phyloP scores from a whole-genome alignment of 202 grass and related monocot genomes.

The Hordeum pubiflorum region DNA sequence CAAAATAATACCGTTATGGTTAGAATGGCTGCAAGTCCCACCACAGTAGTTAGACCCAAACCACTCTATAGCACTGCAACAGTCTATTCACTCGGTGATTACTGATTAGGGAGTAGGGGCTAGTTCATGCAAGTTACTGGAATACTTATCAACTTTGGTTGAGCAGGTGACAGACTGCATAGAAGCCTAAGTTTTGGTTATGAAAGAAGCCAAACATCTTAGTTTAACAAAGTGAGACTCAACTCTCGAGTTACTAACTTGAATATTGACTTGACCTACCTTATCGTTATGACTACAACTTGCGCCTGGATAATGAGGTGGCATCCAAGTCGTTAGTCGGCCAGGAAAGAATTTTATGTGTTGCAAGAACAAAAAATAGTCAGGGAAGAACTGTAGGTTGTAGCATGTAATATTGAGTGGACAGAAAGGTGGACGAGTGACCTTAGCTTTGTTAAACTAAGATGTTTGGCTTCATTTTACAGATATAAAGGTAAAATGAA shows the following conservation, averaged over 20 bases:
- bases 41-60: not conserved
- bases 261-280: not conserved
- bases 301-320: conserved; percentile 14
- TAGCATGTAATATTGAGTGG: not conserved
- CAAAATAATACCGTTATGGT: not conserved
- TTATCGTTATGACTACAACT: not conserved
- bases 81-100: not conserved
- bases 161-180: not conserved
- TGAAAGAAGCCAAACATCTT: not conserved
- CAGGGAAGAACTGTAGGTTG: not conserved
- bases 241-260: conserved; percentile 2
- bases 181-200: not conserved
- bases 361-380: not conserved
- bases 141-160: not conserved
- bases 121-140: not conserved
- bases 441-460: too few species aligned
- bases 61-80: not conserved
- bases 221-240: not conserved
- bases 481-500: not conserved
- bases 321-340: not conserved
- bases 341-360: conserved; percentile 5
- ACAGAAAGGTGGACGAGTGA: not conserved
- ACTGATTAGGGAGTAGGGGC: not conserved
- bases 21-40: not conserved
- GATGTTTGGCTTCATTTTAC: too few species aligned